Evolutionary conservation across 306 rosid species (phyloP).

Genomic region (Carpinus viminea): DNA sequence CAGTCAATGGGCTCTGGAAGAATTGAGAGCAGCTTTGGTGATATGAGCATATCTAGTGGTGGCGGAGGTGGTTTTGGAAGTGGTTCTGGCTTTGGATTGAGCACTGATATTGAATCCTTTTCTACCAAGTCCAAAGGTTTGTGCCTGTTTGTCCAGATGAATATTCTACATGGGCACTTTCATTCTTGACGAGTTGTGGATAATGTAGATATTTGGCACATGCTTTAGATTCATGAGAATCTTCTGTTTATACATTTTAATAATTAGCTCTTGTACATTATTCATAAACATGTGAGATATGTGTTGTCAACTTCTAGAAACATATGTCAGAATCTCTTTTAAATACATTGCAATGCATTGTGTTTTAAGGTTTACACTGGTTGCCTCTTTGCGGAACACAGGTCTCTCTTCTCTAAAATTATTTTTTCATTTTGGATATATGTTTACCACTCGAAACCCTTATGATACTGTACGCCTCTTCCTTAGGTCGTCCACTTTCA

Average conservation of each 20-base stretch:
- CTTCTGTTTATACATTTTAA: not conserved
- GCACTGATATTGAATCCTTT: constrained; percentile 71
- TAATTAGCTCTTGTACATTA: not conserved
- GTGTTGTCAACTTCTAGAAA: not conserved
- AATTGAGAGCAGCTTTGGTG: constrained; percentile 73
- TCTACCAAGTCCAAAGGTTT: constrained; percentile 85
- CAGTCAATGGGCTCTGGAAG: constrained; percentile 94
- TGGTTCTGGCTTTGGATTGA: constrained; percentile 81
- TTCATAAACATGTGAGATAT: not conserved
- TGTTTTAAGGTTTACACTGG: not conserved
- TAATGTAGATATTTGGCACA: constrained; percentile 10
- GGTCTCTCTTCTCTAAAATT: not conserved
- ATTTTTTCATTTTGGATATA: not conserved
- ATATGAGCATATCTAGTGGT: constrained; percentile 75
- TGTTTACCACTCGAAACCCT: constrained; percentile 10
- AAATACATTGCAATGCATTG: not conserved
- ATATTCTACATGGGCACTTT: constrained; percentile 12
- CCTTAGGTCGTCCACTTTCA: constrained; percentile 69
- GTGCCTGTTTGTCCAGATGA: constrained; percentile 22
- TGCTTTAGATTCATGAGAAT: constrained; percentile 10
- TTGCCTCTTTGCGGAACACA: not conserved
- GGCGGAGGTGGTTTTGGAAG: constrained; percentile 86
- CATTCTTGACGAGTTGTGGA: constrained; percentile 21
- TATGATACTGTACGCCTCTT: constrained; percentile 25
- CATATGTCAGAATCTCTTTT: not conserved